phyloP scores from a whole-genome alignment of 2,329 filamentous ascomycete species.

The Drechslerella dactyloides region DNA sequence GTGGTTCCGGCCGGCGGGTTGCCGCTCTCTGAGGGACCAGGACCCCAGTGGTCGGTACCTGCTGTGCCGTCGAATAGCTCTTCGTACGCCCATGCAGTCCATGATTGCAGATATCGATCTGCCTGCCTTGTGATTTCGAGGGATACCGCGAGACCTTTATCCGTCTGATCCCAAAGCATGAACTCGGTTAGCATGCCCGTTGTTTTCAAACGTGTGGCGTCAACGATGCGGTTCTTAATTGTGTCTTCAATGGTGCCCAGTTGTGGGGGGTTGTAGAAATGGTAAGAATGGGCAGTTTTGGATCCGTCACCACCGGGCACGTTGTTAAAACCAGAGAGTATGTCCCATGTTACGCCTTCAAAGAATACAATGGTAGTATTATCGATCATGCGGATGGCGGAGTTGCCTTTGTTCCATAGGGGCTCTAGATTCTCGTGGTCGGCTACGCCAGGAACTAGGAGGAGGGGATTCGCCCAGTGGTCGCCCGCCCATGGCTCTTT shows the following conservation, averaged over 20 bases:
- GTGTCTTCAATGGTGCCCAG: slow-evolving; percentile 36
- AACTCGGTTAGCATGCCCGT: slow-evolving; percentile 45
- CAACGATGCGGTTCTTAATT: slow-evolving; percentile 46
- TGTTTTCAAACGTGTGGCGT: slow-evolving; percentile 31
- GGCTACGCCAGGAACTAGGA: slow-evolving; percentile 35
- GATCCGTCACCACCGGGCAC: slow-evolving; percentile 47
- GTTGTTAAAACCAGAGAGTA: slow-evolving; percentile 46
- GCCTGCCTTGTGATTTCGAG: slow-evolving; percentile 33
- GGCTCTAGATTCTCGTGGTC: slow-evolving; percentile 40
- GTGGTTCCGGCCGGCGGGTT: neutral
- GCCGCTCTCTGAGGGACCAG: neutral
- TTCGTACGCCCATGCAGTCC: slow-evolving; percentile 49
- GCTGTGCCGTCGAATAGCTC: slow-evolving; percentile 27
- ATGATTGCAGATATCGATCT: slow-evolving; percentile 46
- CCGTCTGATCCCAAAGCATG: slow-evolving; percentile 23
- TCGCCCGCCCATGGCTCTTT: slow-evolving; percentile 49
- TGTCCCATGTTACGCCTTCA: slow-evolving; percentile 43
- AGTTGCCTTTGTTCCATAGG: slow-evolving; percentile 50
- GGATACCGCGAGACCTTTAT: slow-evolving; percentile 11
- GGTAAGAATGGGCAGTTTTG: slow-evolving; percentile 48
- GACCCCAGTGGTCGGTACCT: neutral
- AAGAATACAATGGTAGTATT: slow-evolving; percentile 47
- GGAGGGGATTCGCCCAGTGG: slow-evolving; percentile 40
- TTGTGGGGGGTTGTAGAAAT: slow-evolving; percentile 50
- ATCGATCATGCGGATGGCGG: slow-evolving; percentile 39